A percentile compares a stretch with the other conserved stretches of the same genome.
phyloP scores from a whole-genome alignment of 306 rosid species.

The Sophora flavescens region DNA sequence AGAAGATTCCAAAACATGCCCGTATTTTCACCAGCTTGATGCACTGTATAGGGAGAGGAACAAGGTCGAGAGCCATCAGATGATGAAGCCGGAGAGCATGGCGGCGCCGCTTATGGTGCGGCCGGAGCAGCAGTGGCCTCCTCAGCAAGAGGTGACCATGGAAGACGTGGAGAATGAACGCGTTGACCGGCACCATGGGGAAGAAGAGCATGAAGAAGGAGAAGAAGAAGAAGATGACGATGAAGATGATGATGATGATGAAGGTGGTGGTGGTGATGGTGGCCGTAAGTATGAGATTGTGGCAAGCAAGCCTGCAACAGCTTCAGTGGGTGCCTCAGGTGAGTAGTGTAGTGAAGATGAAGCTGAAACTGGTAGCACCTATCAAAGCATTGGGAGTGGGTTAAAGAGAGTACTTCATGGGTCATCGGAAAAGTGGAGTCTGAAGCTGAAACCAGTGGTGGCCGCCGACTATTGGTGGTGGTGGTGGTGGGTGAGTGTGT shows the following conservation, averaged over 20 bases:
- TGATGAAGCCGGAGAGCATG: constrained; percentile 47
- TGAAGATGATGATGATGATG: constrained; percentile 53
- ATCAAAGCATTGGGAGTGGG: constrained; percentile 25
- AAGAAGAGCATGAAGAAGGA: constrained; percentile 10
- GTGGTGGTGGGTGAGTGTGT: constrained; percentile 8
- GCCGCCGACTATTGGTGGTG: constrained; percentile 31
- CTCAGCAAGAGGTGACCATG: constrained; percentile 52
- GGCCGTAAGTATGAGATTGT: constrained; percentile 68
- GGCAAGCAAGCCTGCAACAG: constrained; percentile 54
- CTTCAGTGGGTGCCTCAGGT: constrained; percentile 52
- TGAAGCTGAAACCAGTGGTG: neutral
- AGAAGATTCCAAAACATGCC: constrained; percentile 93
- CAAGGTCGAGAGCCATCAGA: constrained; percentile 39
- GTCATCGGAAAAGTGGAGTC: constrained; percentile 45
- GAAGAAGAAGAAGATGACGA: constrained; percentile 50
- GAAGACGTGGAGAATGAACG: constrained; percentile 40
- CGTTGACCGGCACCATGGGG: constrained; percentile 28
- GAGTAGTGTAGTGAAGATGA: constrained; percentile 38
- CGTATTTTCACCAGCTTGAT: constrained; percentile 81
- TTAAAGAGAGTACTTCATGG: constrained; percentile 44
- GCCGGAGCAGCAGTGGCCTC: constrained; percentile 99
- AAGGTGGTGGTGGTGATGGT: constrained; percentile 53
- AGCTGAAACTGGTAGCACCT: constrained; percentile 4
- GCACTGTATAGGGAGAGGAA: constrained; percentile 68
- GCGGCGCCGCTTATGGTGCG: constrained; percentile 76